These are phyloP conservation scores for Rubia balearica DNA, from an alignment of 305 asterid species.

Conservation along the genomic window DNA sequence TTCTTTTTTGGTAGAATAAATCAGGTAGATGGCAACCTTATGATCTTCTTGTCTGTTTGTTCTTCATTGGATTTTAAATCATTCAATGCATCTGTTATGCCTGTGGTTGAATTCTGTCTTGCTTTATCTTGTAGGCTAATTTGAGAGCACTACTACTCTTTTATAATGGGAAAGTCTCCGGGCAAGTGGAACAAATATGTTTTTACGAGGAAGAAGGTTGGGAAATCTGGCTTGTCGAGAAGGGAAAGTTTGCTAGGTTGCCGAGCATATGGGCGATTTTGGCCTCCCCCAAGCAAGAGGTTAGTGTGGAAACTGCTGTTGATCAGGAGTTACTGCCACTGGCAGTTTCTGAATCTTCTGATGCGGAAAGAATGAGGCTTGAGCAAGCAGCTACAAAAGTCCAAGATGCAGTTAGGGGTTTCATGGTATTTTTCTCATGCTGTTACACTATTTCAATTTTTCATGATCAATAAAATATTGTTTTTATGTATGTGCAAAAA, in stretches of 20 bases:
- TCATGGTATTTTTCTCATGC: conserved; percentile 29
- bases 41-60: neutral
- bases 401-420: conserved; percentile 50
- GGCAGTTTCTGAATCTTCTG: conserved; percentile 25
- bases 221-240: conserved; percentile 31
- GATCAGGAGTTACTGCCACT: conserved; percentile 13
- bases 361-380: conserved; percentile 31
- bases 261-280: conserved; percentile 23
- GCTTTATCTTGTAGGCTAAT: conserved; percentile 23
- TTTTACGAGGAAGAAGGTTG: conserved; percentile 34
- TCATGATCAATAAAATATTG: neutral
- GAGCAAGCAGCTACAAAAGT: conserved; percentile 50
- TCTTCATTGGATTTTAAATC: neutral
- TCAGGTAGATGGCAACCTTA: neutral
- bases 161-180: conserved; percentile 55
- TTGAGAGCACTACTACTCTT: conserved; percentile 3
- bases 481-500: neutral
- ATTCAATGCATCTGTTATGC: neutral
- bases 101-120: neutral
- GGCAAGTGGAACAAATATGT: conserved; percentile 55
- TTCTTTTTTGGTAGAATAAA: too few relatives aligned
- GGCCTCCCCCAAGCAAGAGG: conserved; percentile 27
- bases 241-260: conserved; percentile 14
- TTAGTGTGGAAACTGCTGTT: conserved; percentile 13
- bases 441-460: conserved; percentile 2